A percentile compares a stretch with the other conserved stretches of the same genome.
Evolutionary conservation across 345 rosid genomes (phyloP).

Genomic region (Pistacia integerrima): DNA sequence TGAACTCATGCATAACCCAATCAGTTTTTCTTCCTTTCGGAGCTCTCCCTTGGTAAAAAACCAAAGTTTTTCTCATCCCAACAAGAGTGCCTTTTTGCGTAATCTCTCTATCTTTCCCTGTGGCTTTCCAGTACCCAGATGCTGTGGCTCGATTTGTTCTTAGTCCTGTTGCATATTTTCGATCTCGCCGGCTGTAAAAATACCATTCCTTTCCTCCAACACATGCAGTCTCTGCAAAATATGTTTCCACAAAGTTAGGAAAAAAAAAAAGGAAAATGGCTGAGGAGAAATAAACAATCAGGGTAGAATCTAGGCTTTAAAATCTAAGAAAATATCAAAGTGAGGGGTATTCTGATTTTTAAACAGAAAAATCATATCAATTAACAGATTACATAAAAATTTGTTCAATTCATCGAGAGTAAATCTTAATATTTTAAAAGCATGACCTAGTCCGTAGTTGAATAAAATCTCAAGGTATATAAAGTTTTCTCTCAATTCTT

Average conservation of each 20-base stretch:
- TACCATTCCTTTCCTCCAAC: constrained; percentile 93
- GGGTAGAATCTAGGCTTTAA: too few species aligned
- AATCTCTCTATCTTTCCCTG: constrained; percentile 74
- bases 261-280: too few species aligned
- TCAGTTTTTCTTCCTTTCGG: constrained; percentile 78
- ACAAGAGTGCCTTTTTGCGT: constrained; percentile 56
- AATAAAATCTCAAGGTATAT: too few species aligned
- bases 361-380: too few species aligned
- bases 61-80: constrained; percentile 94
- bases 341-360: too few species aligned
- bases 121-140: constrained; percentile 95
- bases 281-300: too few species aligned
- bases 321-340: too few species aligned
- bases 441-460: too few species aligned
- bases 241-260: not conserved
- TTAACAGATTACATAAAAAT: too few species aligned
- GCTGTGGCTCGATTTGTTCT: constrained; percentile 89
- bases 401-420: too few species aligned
- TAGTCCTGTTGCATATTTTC: constrained; percentile 88
- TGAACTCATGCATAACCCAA: constrained; percentile 97
- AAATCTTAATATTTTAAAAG: too few species aligned
- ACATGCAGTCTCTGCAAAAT: constrained; percentile 55
- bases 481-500: too few species aligned
- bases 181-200: constrained; percentile 81
- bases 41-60: constrained; percentile 92